These are phyloP conservation scores for Colletotrichum sansevieriae DNA, from an alignment of 2,329 filamentous ascomycete genomes.

Conservation along the genomic window DNA sequence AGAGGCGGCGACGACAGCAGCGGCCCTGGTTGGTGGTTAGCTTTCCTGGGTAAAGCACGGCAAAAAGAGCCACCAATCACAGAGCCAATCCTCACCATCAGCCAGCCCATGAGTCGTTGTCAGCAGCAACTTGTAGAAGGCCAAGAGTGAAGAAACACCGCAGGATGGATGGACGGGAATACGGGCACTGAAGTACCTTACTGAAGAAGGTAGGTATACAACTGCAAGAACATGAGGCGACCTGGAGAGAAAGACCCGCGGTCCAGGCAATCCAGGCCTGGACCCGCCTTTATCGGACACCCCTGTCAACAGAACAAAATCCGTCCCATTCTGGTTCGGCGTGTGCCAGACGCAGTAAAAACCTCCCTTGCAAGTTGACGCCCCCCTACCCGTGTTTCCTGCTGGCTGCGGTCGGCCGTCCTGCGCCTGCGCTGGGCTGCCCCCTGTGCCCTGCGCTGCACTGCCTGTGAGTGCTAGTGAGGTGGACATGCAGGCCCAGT, in stretches of 20 bases:
- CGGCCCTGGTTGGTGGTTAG: slow-evolving; percentile 1
- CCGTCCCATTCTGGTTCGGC: slow-evolving; percentile 21
- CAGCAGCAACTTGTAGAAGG: background rate
- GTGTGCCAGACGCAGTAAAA: slow-evolving; percentile 19
- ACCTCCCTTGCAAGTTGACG: slow-evolving; percentile 7
- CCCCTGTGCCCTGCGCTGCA: slow-evolving; percentile 36
- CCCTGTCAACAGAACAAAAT: slow-evolving; percentile 18
- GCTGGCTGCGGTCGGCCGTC: slow-evolving; percentile 12
- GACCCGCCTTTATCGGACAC: slow-evolving; percentile 31
- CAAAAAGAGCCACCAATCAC: slow-evolving; percentile 34
- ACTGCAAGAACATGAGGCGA: no score
- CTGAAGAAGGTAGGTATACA: no score
- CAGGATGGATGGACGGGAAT: no score
- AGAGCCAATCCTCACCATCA: background rate
- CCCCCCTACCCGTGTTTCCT: slow-evolving; percentile 8
- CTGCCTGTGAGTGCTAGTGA: slow-evolving; percentile 31
- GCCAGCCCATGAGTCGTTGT: slow-evolving; percentile 13
- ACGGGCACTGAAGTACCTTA: no score
- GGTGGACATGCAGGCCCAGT: background rate
- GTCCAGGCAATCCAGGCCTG: slow-evolving; percentile 12
- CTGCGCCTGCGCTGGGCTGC: slow-evolving; percentile 23
- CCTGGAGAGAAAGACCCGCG: no score
- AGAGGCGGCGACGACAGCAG: background rate
- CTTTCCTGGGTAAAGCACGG: slow-evolving; percentile 27
- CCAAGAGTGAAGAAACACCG: no score